Base-by-base conservation (phyloP, 2,329 filamentous ascomycete species). In the Neospermospora avenae region DNA sequence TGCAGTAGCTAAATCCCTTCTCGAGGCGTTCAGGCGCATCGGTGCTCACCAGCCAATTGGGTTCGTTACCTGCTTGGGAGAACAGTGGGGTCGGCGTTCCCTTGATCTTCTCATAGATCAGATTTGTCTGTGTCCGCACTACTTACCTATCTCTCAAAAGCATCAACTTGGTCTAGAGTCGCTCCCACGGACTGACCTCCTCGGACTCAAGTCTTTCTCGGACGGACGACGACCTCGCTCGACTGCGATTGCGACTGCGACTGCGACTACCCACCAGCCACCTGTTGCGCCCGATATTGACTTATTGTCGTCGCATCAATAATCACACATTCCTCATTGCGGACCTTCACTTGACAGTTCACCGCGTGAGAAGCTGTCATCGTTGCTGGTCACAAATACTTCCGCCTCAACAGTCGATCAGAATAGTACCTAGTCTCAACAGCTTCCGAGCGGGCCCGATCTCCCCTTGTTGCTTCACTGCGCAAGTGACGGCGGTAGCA, bases 31-130 rank as follows among this genome's bases (percentile, higher is more conserved):
- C 52, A 52, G 55, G 49, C 14, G 31, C 54, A 59, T 64, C 64
- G 63, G 58, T 61, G 46, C 35, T 45, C 59, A 35, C 63, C 14
- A 66, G 18, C 39, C 39, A 42, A 42, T 66, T 67, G 65, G 64
- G 61, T 59, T 10, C 28, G n/a, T 31, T 31, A 5, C 28, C 11
- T 31, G 39, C 58, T 41, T 42, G 37, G 22, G 48, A 58, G 56
- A 52, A 46, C 57, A 41, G 61, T 67, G 63, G 65, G 63, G 65
- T 65, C 63, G 52, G 61, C 60, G 55, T 57, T 65, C 58, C 62
- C 58, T 64, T 62, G 62, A 57, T 58, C 59, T 59, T 54, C 57
- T 55, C 60, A 58, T 63, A 64, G 60, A 65, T 68, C 65, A 60
- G 64, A 66, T 61, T 66, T 62, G 57, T 64, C 56, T 56, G 58